These are phyloP conservation scores for Fagopyrum esculentum DNA, from an alignment of 148 eudicot species.

Conservation along the genomic window DNA sequence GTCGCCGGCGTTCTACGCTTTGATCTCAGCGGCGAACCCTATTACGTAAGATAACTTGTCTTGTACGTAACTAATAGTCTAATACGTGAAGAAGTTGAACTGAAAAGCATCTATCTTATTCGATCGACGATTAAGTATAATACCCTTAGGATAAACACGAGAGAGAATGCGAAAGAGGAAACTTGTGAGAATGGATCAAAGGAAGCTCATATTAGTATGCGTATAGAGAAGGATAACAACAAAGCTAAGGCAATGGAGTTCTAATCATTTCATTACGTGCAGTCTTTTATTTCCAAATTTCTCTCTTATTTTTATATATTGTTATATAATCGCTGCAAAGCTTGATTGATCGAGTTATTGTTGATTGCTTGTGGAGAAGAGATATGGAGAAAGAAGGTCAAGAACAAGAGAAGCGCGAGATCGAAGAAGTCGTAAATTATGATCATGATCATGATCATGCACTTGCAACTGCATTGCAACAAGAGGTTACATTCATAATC, in stretches of 20 bases:
- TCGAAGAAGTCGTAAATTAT: conserved; percentile 22
- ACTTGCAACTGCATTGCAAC: conserved; percentile 31
- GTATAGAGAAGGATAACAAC: not conserved
- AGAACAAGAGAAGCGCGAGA: conserved; percentile 21
- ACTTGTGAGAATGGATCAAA: not conserved
- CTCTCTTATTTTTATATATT: not conserved
- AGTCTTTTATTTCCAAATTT: not conserved
- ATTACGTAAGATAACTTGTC: too few relatives aligned
- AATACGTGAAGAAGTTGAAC: too few relatives aligned
- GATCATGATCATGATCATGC: conserved; percentile 39
- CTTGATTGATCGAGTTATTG: too few relatives aligned
- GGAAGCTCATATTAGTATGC: not conserved
- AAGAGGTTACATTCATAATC: conserved; percentile 21
- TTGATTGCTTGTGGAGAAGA: not conserved
- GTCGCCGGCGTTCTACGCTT: conserved; percentile 74
- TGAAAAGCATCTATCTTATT: too few relatives aligned
- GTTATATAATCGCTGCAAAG: not conserved
- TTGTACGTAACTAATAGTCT: too few relatives aligned
- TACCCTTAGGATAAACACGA: too few relatives aligned
- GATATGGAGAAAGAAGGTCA: not conserved
- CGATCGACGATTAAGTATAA: too few relatives aligned
- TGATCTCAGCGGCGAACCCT: not conserved
- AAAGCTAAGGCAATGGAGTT: not conserved
- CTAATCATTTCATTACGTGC: not conserved
- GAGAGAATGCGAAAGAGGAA: not conserved